Conservation (phyloP, 2,329 filamentous ascomycete genomes). For the Calonectria fujianensis region DNA sequence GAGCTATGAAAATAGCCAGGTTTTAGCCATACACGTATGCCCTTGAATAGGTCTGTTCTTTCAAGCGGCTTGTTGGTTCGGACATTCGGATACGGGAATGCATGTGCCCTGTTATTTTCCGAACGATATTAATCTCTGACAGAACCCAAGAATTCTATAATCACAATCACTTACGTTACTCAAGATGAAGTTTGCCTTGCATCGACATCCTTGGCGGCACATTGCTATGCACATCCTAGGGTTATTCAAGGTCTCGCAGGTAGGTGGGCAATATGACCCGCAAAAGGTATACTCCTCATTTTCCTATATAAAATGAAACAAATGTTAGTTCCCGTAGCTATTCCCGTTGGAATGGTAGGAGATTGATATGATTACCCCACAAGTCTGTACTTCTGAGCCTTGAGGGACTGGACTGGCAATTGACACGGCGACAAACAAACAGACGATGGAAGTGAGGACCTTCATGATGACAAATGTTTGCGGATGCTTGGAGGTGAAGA, state of each 20-base stretch:
- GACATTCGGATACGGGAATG: not conserved
- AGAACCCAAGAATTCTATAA: fast-evolving
- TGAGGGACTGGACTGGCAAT: not conserved
- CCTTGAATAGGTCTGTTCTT: not conserved
- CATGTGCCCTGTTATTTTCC: not conserved
- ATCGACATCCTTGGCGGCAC: not conserved
- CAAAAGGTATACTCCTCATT: constrained; percentile 1
- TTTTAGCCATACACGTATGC: not conserved
- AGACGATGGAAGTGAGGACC: not conserved
- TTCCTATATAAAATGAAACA: not conserved
- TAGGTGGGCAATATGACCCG: constrained; percentile 1
- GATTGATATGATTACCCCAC: not conserved
- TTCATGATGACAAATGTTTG: not conserved
- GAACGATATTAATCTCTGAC: not conserved
- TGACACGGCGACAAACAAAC: not conserved
- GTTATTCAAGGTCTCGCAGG: not conserved
- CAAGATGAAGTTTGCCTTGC: not conserved
- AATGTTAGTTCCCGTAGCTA: not conserved
- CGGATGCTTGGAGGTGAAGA: not conserved
- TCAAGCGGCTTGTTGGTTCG: not conserved
- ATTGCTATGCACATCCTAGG: not conserved
- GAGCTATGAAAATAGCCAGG: not conserved
- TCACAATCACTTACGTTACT: not conserved
- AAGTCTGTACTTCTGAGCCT: not conserved
- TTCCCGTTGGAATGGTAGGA: too few relatives aligned